A percentile compares a stretch with the other conserved stretches of the same genome.
phyloP scores from a whole-genome alignment of 1,139 yeast species.

The Sugiyamaella pinicola region DNA sequence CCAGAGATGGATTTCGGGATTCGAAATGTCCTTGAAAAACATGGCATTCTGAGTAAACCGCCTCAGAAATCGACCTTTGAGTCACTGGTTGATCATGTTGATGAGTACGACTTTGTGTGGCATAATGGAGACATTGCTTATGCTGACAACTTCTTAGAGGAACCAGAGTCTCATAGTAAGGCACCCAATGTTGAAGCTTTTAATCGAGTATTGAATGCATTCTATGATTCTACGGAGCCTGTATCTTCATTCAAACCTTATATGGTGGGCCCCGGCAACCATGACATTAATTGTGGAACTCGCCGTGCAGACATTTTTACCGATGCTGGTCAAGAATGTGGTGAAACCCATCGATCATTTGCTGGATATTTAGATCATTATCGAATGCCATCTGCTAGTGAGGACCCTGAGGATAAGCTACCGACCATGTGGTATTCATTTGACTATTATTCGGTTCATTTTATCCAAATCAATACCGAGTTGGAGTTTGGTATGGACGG shows the following conservation, averaged over 20 bases:
- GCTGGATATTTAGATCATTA: constrained; percentile 35
- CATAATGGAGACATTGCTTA: constrained; percentile 40
- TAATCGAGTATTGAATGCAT: constrained; percentile 32
- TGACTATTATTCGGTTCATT: constrained; percentile 40
- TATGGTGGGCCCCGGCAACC: constrained; percentile 41
- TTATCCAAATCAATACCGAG: constrained; percentile 39
- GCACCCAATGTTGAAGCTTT: constrained; percentile 30
- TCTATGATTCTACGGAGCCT: constrained; percentile 34
- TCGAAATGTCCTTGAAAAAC: constrained; percentile 12
- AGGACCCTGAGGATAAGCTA: constrained; percentile 30
- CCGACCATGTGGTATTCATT: constrained; percentile 41
- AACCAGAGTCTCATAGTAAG: constrained; percentile 26
- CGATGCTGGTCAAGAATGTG: constrained; percentile 21
- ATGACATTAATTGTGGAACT: constrained; percentile 38
- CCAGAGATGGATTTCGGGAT: constrained; percentile 27
- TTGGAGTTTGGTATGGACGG: constrained; percentile 38
- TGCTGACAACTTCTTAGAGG: constrained; percentile 39
- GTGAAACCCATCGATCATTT: constrained; percentile 29
- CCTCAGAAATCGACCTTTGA: constrained; percentile 35
- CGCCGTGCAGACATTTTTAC: constrained; percentile 30
- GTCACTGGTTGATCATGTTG: constrained; percentile 30
- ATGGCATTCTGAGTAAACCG: constrained; percentile 17
- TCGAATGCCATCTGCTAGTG: constrained; percentile 34
- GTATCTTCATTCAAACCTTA: constrained; percentile 33
- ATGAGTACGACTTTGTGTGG: constrained; percentile 35